Evolutionary conservation across 2,329 filamentous ascomycete species (phyloP).

Genomic region (Botryotinia narcissicola): DNA sequence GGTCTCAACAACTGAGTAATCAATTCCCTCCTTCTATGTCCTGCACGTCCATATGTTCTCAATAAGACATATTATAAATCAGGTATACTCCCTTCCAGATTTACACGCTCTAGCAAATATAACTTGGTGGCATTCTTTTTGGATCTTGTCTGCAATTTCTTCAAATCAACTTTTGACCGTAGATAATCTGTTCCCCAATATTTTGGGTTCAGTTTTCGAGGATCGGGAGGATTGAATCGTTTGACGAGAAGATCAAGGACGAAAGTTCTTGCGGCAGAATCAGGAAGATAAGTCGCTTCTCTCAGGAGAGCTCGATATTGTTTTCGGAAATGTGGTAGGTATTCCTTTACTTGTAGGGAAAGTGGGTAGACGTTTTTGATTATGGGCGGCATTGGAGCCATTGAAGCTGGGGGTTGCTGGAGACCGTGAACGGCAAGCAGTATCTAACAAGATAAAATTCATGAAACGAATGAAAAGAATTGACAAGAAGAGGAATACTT

Average conservation of each 20-base stretch:
- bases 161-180: not conserved
- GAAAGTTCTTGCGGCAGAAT: conserved; percentile 46
- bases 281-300: conserved; percentile 58
- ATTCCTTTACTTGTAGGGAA: not conserved
- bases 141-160: conserved; percentile 29
- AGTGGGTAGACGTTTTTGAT: not conserved
- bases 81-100: conserved; percentile 46
- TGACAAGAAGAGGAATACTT: not conserved
- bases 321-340: conserved; percentile 34
- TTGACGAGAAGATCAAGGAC: conserved; percentile 45
- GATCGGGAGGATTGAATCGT: conserved; percentile 44
- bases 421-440: not conserved
- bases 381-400: not conserved
- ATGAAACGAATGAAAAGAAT: not conserved
- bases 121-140: conserved; percentile 38
- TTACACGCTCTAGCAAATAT: conserved; percentile 50
- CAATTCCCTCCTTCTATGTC: conserved; percentile 51
- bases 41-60: conserved; percentile 52
- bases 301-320: conserved; percentile 60
- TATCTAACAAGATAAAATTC: not conserved
- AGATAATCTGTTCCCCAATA: conserved; percentile 16
- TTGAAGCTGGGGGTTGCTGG: not conserved
- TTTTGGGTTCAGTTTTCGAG: conserved; percentile 1
- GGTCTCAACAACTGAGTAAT: conserved; percentile 42
- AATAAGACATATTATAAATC: conserved; percentile 50